Evolutionary conservation across 2,329 filamentous ascomycete genomes (phyloP).

Genomic region (Westerdykella aurantiaca): DNA sequence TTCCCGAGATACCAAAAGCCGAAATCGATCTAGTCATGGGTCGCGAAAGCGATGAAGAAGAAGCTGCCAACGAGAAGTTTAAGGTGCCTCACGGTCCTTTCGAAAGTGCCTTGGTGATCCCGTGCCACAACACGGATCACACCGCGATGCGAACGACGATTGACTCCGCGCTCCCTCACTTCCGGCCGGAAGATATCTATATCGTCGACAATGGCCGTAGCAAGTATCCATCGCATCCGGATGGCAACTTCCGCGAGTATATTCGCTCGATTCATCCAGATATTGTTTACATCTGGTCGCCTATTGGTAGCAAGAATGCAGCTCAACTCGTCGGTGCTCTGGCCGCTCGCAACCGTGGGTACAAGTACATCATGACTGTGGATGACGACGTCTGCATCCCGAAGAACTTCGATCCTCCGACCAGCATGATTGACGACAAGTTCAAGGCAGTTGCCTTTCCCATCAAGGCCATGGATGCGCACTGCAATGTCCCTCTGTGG

Average conservation of each 20-base stretch:
- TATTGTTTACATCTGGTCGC: slow-evolving; percentile 16
- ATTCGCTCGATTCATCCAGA: slow-evolving; percentile 8
- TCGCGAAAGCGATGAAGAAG: too few relatives aligned
- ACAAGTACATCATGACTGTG: slow-evolving; percentile 13
- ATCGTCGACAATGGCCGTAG: slow-evolving; percentile 6
- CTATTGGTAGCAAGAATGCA: slow-evolving; percentile 15
- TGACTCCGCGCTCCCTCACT: too few relatives aligned
- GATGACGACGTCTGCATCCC: slow-evolving; percentile 17
- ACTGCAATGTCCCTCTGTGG: slow-evolving; percentile 6
- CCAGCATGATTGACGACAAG: slow-evolving; percentile 10
- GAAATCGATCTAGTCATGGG: too few relatives aligned
- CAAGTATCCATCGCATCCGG: slow-evolving; percentile 6
- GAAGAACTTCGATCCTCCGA: slow-evolving; percentile 8
- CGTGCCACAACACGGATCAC: too few relatives aligned
- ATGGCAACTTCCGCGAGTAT: slow-evolving; percentile 10
- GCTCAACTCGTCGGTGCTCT: slow-evolving; percentile 15
- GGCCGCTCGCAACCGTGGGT: slow-evolving; percentile 5
- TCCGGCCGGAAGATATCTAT: too few relatives aligned
- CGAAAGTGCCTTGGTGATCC: too few relatives aligned
- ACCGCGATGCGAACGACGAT: too few relatives aligned
- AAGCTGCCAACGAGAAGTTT: too few relatives aligned
- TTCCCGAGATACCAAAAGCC: slow-evolving; percentile 11
- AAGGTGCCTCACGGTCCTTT: too few relatives aligned
- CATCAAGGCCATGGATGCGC: slow-evolving; percentile 12
- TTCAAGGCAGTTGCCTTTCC: slow-evolving; percentile 14